Conservation (phyloP, 2,329 filamentous ascomycete species). For the Diaporthe citriasiana region DNA sequence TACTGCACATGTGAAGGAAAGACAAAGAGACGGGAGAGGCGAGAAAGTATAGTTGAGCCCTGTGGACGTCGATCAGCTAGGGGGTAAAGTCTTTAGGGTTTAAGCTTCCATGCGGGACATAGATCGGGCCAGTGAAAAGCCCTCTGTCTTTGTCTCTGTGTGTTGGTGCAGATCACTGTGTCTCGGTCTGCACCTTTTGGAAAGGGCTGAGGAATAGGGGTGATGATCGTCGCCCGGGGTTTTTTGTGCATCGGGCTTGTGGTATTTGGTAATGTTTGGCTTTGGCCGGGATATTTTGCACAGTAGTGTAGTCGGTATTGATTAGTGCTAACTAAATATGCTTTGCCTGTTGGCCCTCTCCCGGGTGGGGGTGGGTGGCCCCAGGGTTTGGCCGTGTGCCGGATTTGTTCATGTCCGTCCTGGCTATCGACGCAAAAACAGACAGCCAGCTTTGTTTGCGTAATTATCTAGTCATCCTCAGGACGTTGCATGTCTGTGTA, state of each 20-base stretch:
- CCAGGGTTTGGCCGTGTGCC: not conserved
- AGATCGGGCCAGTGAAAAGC: conserved; percentile 13
- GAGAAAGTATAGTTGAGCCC: not conserved
- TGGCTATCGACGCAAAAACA: too few relatives aligned
- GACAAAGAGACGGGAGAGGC: not conserved
- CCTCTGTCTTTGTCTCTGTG: not conserved
- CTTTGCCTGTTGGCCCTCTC: not conserved
- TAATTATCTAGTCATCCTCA: fast-evolving
- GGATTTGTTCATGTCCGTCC: not conserved
- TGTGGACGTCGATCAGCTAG: conserved; percentile 7
- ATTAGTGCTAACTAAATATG: not conserved
- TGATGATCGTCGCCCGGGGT: conserved; percentile 1
- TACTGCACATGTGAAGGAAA: not conserved
- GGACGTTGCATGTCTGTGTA: not conserved
- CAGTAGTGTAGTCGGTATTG: not conserved
- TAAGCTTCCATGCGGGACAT: conserved; percentile 26
- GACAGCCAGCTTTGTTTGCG: not conserved
- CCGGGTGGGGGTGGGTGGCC: not conserved
- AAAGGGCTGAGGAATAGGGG: not conserved
- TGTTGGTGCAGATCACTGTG: conserved; percentile 1
- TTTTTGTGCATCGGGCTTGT: not conserved
- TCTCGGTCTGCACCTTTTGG: conserved; percentile 6
- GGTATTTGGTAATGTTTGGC: not conserved
- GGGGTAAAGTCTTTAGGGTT: not conserved
- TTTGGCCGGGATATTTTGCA: not conserved